Evolutionary conservation across 2,329 filamentous ascomycete genomes (phyloP).

Genomic region (Epichloe gansuensis): DNA sequence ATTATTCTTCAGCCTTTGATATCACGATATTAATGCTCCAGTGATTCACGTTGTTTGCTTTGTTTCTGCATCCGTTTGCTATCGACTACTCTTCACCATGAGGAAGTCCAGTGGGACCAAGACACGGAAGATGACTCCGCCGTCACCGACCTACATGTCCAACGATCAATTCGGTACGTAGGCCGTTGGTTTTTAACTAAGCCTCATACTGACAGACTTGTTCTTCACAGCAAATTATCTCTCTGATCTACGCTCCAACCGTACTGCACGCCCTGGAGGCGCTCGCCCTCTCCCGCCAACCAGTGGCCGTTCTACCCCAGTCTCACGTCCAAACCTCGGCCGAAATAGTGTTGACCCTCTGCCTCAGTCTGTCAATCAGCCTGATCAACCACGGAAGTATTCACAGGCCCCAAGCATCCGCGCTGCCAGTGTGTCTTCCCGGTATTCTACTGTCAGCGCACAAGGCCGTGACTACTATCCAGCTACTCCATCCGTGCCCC

Average conservation of each 20-base stretch:
- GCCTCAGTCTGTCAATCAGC: conserved; percentile 15
- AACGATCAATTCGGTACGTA: conserved; percentile 53
- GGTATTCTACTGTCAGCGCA: conserved; percentile 34
- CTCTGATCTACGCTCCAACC: conserved; percentile 56
- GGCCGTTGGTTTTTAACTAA: too few relatives aligned
- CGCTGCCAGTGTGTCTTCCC: conserved; percentile 35
- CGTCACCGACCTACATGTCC: conserved; percentile 52
- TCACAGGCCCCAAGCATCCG: conserved; percentile 27
- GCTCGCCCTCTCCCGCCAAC: conserved; percentile 48
- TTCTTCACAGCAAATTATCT: conserved; percentile 51
- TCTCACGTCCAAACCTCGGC: conserved; percentile 17
- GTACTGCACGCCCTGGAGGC: conserved; percentile 55
- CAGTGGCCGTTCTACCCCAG: conserved; percentile 17
- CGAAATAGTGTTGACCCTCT: conserved; percentile 20
- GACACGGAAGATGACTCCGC: conserved; percentile 45
- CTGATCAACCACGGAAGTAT: conserved; percentile 14
- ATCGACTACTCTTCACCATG: conserved; percentile 10
- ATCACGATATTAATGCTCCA: background rate
- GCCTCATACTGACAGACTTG: conserved; percentile 1
- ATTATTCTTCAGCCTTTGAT: background rate
- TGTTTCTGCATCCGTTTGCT: background rate
- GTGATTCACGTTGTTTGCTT: background rate
- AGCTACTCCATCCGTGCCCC: conserved; percentile 26
- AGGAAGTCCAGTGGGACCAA: conserved; percentile 22
- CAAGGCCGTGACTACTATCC: conserved; percentile 42